Base-by-base conservation (phyloP, 2,329 filamentous ascomycete species). In the Colletotrichum sp. region DNA sequence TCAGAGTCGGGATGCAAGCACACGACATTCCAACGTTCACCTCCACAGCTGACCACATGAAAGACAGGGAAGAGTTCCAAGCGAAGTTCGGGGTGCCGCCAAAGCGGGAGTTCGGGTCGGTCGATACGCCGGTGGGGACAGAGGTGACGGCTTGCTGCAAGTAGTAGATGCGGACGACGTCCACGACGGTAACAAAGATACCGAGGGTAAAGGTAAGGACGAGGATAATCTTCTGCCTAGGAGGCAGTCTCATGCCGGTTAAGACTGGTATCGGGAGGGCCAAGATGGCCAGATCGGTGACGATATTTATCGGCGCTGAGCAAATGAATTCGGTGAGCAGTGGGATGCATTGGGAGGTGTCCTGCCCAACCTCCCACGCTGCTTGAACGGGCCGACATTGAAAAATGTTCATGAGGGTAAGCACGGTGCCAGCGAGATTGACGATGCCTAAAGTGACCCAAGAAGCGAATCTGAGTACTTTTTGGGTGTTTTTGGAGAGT, bases 41-140 rank as follows among this genome's bases (percentile, higher is more conserved):
- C 83, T 98, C 96, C 70, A 98, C 92, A 14, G 94, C 94, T 18
- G 95, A 96, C 96, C 96, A 99, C 95, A 98, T 96, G 81, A 98
- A 93, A 0, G 95, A 95, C 7, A 96, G 86, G 1, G 95, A 95
- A 1, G 95, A 95, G 81, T 96, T 96, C 93, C 92, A 95, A 71
- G 90, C 86, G 79, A 92, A 92, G 74, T 92, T 87, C 3, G 83
- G 80, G 59, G 88, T 88, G 59, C 86, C 87, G 9, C 90, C 90
- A 69, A 92, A 92, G 8, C 86, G 84, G 13, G 87, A 84, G 10
- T 83, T 79, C 2, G 84, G 83, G 71, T 87, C 83, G 57, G 79
- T 82, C 2, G 86, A 85, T 1, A 80, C 55, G 9, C 80, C 81
- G 0, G 82, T 85, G 4, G 88, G 86, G 2, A 85, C 84, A 4